Evolutionary conservation across 257 asterid species (phyloP), one percentile per base, ranked within the genome.

Genomic region (Solanum habrochaites): DNA sequence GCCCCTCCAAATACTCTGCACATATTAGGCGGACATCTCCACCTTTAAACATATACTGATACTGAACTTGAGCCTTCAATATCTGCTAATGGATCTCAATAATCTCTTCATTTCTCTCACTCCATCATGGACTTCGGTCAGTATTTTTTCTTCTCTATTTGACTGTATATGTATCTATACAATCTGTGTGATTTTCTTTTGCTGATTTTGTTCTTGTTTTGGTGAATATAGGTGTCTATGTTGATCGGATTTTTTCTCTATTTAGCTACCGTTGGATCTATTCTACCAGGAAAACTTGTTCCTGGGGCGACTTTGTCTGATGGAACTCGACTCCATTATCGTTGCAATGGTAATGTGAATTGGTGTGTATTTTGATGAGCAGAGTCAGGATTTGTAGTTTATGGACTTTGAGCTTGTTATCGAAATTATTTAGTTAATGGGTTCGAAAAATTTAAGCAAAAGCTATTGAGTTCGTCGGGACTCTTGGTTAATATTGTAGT

Each of bases 71-170:
- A 25, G 16, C 7, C 15, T 29, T 15, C 85, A 81, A 11, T 16
- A 42, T n/a, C 81, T 82, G 87, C 86, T 82, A 52, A 95, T 93
- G 98, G 96, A 96, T 94, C 94, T 92, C 90, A 21, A 71, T 71
- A 69, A 90, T 16, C 90, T 95, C 78, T 88, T 92, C 86, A 90
- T 39, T 31, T 85, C 94, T 21, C 87, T 91, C 83, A 82, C 88
- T 86, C 99, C 97, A 66, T 93, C 98, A 43, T 91, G 89, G 94
- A 93, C 95, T 87, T 93, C 99, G 90, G 99, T 94, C 64, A 82
- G 92, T 91, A 88, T 87, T 85, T 69, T 15, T 6, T 52, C 64
- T 20, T 87, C 82, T 45, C 82, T 86, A 73, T 86, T 58, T 86
- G 3, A 85, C 56, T 40, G 35, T 67, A 47, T 87, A 66, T 66